phyloP scores from a whole-genome alignment of 2,329 filamentous ascomycete species.

The Alternaria brassicicola region DNA sequence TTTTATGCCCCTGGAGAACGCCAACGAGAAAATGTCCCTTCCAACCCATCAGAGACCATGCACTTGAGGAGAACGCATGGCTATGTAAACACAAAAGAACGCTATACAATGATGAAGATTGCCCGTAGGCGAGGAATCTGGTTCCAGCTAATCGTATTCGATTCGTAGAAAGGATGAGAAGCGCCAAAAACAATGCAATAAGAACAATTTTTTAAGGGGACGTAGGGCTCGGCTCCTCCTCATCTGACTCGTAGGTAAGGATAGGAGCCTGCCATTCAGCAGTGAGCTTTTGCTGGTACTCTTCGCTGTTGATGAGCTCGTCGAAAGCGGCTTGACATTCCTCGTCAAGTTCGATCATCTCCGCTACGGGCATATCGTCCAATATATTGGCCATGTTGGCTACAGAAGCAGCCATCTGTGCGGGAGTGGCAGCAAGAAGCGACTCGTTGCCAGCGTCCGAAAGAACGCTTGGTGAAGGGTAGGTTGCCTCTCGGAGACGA shows the following conservation, averaged over 20 bases:
- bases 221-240: constrained; percentile 27
- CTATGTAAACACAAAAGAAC: neutral
- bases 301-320: constrained; percentile 12
- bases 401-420: constrained; percentile 10
- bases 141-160: neutral
- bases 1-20: constrained; percentile 1
- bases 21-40: constrained; percentile 4
- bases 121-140: neutral
- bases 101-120: neutral
- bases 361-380: constrained; percentile 27
- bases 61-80: neutral
- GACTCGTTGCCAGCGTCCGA: constrained; percentile 36
- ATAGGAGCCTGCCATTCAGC: constrained; percentile 21
- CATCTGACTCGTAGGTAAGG: constrained; percentile 33
- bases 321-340: constrained; percentile 21
- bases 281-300: constrained; percentile 20
- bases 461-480: constrained; percentile 40
- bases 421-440: constrained; percentile 26
- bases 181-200: constrained; percentile 6
- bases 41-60: neutral
- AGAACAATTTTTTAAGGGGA: constrained; percentile 5
- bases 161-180: neutral
- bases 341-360: constrained; percentile 27
- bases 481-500: constrained; percentile 40
- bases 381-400: constrained; percentile 13